Base-by-base conservation (phyloP, 495 filamentous ascomycete species). In the Penicillium nucicola region DNA sequence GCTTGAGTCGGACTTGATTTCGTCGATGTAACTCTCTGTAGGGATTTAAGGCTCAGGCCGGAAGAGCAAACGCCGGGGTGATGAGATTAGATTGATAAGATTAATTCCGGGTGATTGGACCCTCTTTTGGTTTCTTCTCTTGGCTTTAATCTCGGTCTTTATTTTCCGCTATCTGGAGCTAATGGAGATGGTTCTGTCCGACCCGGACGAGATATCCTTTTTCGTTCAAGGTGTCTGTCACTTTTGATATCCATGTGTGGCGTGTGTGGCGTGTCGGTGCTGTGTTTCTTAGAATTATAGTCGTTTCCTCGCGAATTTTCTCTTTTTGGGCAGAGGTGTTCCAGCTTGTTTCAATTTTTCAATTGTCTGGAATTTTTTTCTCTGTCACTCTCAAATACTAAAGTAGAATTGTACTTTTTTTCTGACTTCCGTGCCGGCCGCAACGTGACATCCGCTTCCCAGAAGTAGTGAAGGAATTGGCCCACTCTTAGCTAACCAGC, bases 11-110 rank as follows among this genome's bases (percentile, higher is more conserved):
- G 35, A 19, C 13, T 17, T 15, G 18, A 6, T 22, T 6, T 22
- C 2, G 1, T 22, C 37, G 22, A 18, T 40, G 37, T 6, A 40
- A 40, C 37, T 4, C 37, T 40, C 37, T 13, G 13, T 9, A 22
- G 18, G 17, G 17, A 18, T 22, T 22, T 20, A 28, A 8, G 25
- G 22, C 22, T 5, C 4, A 39, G 42, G 17, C 44, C 56, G 56
- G 51, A 55, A 54, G 28, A 25, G 13, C 19, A 39, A 25, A 40
- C 34, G 40, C 56, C 56, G 50, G 22, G 36, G 45, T 48, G 51
- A 51, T 38, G 28, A 52, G 47, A 55, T 58, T 50, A 54, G 56
- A 58, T 58, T 58, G 56, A 58, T 58, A 58, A 58, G 51, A 58
- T 58, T 22, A 12, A 42, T 40, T 28, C 13, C 37, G 14, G 31